Evolutionary conservation across 1,284 basidiomycete genomes (phyloP), one percentile per base, ranked within the genome.

Genomic region (Apiotrichum gracile): DNA sequence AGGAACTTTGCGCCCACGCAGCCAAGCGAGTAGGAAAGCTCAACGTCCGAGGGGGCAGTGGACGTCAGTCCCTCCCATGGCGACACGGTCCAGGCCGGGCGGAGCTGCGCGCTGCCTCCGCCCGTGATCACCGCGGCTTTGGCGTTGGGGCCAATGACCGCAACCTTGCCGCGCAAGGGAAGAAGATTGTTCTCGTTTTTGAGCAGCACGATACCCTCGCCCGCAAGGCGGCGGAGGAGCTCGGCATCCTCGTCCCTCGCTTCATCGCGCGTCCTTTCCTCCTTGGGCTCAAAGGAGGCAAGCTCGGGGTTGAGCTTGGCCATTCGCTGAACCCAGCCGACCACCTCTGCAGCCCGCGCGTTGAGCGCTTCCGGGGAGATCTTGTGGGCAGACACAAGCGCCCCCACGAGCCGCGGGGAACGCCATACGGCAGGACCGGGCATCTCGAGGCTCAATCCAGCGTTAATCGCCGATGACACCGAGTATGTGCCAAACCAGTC

Each of bases 401-500:
- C 80, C 53, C 80, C 80, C 63, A 87, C 79, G 26, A 57, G 49
- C 34, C 31, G 17, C 12, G 51, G 42, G 22, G 55, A 62, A 33
- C 69, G 64, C 63, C 63, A 64, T 7, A 47, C 56, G 0, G 54
- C 29, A 0, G 58, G 51, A 6, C 64, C 62, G 10, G 67, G 67
- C 64, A 63, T 61, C 58, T 65, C 60, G 31, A 69, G 79, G 63
- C 87, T 85, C 31, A 88, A 77, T 0, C 85, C 85, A 14, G 85
- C 85, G 55, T 86, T 86, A 62, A 87, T 78, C 29, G 79, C 75
- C 29, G 79, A 77, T 57, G 83, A 81, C 42, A 86, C 77, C 38
- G 82, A 82, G 74, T 87, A 88, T 2, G 81, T 76, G 0, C 87
- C 60, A 82, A 83, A 83, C 50, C 44, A 60, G 52, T 65, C 63